A percentile compares a stretch with the other conserved stretches of the same genome.
These are phyloP conservation scores for Aristolochia contorta DNA, from an alignment of 164 flowering plant genomes.

Conservation along the genomic window DNA sequence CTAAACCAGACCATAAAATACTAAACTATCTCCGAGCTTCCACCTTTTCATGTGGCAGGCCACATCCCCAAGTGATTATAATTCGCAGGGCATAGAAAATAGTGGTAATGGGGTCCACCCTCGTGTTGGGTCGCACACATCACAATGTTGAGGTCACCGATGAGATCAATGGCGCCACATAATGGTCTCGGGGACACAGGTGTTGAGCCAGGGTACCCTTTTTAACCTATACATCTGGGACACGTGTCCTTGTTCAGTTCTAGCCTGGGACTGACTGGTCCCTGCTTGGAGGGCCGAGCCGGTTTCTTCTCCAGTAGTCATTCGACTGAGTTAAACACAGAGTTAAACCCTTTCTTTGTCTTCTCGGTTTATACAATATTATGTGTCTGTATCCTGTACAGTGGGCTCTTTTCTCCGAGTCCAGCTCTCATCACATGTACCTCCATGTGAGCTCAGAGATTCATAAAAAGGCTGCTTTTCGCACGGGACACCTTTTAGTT, in stretches of 20 bases:
- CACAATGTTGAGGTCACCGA: no score
- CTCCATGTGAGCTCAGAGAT: neutral
- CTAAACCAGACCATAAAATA: conserved; percentile 20
- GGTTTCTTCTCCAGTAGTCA: neutral
- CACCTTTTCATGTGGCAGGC: no score
- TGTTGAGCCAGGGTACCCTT: no score
- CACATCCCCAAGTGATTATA: no score
- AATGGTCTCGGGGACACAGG: no score
- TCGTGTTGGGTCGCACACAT: no score
- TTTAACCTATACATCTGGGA: neutral
- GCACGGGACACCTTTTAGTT: no score
- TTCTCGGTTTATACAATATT: neutral
- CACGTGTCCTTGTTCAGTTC: neutral
- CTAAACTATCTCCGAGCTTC: neutral
- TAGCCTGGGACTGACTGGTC: neutral
- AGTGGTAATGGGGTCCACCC: no score
- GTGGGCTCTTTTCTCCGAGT: neutral
- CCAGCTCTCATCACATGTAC: conserved; percentile 2
- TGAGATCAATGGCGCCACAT: no score
- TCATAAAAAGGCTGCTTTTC: neutral
- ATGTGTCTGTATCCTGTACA: no score
- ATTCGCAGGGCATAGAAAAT: no score
- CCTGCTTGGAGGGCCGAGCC: conserved; percentile 7
- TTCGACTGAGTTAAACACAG: neutral
- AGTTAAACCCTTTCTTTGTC: neutral